Evolutionary conservation across 768 basidiomycete species (phyloP), one percentile per base, ranked within the genome.

Genomic region (Tylopilus rubrobrunneus): DNA sequence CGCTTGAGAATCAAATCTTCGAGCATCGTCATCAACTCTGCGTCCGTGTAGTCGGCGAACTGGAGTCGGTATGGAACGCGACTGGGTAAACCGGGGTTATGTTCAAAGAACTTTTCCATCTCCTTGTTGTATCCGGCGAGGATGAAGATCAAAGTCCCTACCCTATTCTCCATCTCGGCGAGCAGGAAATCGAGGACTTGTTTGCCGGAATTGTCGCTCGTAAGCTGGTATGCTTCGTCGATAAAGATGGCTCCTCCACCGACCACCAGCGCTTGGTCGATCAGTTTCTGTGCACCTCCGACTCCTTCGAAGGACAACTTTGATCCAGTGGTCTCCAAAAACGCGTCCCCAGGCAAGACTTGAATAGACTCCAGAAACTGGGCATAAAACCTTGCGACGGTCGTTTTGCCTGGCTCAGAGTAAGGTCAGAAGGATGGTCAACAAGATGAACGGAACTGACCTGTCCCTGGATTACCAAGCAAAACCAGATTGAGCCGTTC

Each of bases 101-200:
- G 85, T 55, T 87, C 85, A 55, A 88, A 87, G 70, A 88, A 88
- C 42, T 76, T 81, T 57, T 88, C 86, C 87, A 88, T 87, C 65
- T 88, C 74, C 50, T 79, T 83, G 64, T 71, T 78, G 63, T 88
- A 88, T 5, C 86, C 86, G 0, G 87, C 86, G 2, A 88, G 72
- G 50, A 88, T 80, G 68, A 88, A 88, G 11, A 86, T 82, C 7
- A 87, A 57, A 7, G 71, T 80, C 6, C 84, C 87, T 4, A 82
- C 73, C 33, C 78, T 75, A 61, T 87, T 87, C 60, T 87, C 85
- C 83, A 88, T 87, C 64, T 88, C 86, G 0, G 86, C 84, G 1
- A 88, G 74, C 0, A 88, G 74, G 61, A 81, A 87, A 56, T 88
- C 85, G 5, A 88, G 75, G 4, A 87, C 84, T 55, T 83, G 78